Conservation (phyloP, 2,329 filamentous ascomycete genomes). For the Alternaria consortialis region DNA sequence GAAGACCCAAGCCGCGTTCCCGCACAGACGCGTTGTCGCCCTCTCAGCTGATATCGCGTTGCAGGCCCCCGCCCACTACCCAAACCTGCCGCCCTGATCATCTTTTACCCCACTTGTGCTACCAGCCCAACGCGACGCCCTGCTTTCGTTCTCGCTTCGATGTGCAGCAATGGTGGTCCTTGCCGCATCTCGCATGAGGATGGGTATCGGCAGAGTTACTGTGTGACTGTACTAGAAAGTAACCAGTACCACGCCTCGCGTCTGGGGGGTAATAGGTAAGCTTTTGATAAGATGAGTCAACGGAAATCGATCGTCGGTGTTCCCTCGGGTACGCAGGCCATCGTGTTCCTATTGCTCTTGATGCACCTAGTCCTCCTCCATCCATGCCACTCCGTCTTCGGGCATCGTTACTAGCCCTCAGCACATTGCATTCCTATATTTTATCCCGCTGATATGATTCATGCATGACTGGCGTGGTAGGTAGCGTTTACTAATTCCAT, state of each 20-base stretch:
- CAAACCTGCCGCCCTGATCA: conserved; percentile 2
- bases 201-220: background rate
- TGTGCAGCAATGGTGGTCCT: background rate
- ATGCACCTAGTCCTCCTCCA: background rate
- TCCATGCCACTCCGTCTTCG: background rate
- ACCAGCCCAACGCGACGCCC: background rate
- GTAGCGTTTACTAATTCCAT: background rate
- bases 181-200: background rate
- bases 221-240: conserved; percentile 1
- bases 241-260: background rate
- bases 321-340: background rate
- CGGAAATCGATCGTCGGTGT: background rate
- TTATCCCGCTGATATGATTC: background rate
- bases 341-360: background rate
- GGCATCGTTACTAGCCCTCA: background rate
- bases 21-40: conserved; percentile 38
- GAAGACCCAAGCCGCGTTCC: conserved; percentile 10
- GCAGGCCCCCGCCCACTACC: background rate
- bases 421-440: background rate
- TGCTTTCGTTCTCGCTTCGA: background rate
- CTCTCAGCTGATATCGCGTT: conserved; percentile 49
- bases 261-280: background rate
- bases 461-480: background rate
- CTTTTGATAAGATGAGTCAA: background rate
- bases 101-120: conserved; percentile 2